Percentiles rank a stretch among this genome's conserved stretches.
Evolutionary conservation across 345 rosid species (phyloP).

Genomic region (Citrus unshiu): DNA sequence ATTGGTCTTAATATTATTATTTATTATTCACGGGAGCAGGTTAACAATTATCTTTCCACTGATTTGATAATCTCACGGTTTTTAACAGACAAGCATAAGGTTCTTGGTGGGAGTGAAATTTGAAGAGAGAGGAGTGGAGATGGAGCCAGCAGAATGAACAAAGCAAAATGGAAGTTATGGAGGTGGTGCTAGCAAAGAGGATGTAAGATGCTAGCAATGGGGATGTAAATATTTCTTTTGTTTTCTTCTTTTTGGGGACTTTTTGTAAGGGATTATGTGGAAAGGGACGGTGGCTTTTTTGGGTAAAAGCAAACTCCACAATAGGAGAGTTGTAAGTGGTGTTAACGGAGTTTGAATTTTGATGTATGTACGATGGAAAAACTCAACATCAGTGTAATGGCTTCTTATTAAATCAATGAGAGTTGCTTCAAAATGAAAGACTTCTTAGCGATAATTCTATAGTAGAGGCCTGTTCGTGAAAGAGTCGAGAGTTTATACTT

Average conservation of each 20-base stretch:
- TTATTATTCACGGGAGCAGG: neutral
- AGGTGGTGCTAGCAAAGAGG: neutral
- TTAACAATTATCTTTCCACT: neutral
- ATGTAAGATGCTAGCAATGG: neutral
- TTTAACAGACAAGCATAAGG: slow-evolving; percentile 51
- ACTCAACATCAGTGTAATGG: too few species aligned
- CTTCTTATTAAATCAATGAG: too few species aligned
- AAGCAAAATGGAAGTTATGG: neutral
- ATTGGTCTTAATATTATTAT: neutral
- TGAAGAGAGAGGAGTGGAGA: slow-evolving; percentile 45
- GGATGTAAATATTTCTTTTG: neutral
- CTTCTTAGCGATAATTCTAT: neutral
- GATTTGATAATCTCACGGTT: neutral
- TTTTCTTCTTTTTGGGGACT: neutral
- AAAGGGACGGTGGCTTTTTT: neutral
- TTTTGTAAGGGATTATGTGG: neutral
- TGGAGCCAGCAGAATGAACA: slow-evolving; percentile 28
- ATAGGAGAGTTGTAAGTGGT: too few species aligned
- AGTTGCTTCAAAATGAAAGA: neutral
- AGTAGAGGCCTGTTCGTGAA: too few species aligned
- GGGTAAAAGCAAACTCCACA: too few species aligned
- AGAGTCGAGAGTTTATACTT: too few species aligned
- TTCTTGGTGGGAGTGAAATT: slow-evolving; percentile 73
- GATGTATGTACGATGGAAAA: neutral
- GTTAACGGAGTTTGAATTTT: too few species aligned